Evolutionary conservation across 306 rosid species (phyloP), one percentile per base, ranked within the genome.

Genomic region (Lablab purpureus): DNA sequence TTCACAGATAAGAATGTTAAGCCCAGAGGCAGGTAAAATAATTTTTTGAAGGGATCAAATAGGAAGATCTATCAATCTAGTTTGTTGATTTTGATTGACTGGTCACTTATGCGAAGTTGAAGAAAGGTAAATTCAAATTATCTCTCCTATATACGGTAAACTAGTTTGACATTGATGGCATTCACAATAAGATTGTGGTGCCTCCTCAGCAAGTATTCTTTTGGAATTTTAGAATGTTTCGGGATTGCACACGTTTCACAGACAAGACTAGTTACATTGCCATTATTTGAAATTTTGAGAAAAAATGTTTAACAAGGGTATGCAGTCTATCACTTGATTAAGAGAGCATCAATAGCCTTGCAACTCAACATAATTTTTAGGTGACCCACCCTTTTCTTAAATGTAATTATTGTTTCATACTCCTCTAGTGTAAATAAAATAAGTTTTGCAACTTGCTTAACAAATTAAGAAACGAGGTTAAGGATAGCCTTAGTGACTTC

Each of bases 1-100:
- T 75, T 67, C 40, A 73, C 85, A 86, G 87, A 63, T 60, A 71
- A 83, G 77, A 47, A 40, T 49, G 62, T 67, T 73, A 67, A 67
- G 78, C 78, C 32, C 52, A 67, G 65, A 76, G 77, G 78, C 65
- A 75, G 67, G 34, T 50, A 76, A 86, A 30, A 59, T 21, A 76
- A 60, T 67, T 79, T 64, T 80, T 76, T 80, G 73, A 83, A 86
- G 81, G 73, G 63, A 77, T 32, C 77, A 76, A 67, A 37, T 66
- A 25, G 65, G 52, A 14, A 50, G 62, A 51, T 52, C n/a, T 65
- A 59, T 79, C 80, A 74, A 75, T 59, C 54, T 72, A 7, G 19
- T 63, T 56, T 73, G 65, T 46, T 56, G 64, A 56, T 56, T 56
- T 10, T 72, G 68, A 66, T 73, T 49, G 14, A 66, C 51, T 45